Percentiles rank a stretch among this genome's conserved stretches.
phyloP scores from a whole-genome alignment of 2,329 filamentous ascomycete species.

The Tolypocladium ophioglossoides region DNA sequence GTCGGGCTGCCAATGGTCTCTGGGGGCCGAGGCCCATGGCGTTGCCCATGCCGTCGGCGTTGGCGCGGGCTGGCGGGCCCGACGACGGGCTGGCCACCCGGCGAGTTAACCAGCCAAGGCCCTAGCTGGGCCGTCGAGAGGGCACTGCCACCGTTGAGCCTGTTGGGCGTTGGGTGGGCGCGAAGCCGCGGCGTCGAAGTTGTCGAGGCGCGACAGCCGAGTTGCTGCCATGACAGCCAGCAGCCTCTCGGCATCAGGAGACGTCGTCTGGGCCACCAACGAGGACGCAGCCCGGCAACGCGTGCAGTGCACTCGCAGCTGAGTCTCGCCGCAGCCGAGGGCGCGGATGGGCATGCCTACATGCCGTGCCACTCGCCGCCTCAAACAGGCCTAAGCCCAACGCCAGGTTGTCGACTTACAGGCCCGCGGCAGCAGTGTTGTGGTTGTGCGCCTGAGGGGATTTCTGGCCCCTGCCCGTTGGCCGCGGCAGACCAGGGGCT shows the following conservation, averaged over 20 bases:
- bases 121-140: neutral
- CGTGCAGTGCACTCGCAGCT: neutral
- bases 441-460: no score
- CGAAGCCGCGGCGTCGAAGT: no score
- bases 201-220: neutral
- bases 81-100: neutral
- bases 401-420: neutral
- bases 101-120: neutral
- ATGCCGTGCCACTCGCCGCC: neutral
- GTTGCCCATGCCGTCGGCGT: no score
- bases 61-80: neutral
- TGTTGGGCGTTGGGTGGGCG: no score
- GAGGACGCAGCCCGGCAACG: neutral
- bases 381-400: neutral
- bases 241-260: neutral
- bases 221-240: neutral
- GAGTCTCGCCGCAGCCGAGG: neutral
- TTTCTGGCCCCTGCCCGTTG: no score
- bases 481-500: neutral
- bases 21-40: neutral
- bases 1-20: no score
- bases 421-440: no score
- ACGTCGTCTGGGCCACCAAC: no score
- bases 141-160: neutral
- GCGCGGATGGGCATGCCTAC: no score